Base-by-base conservation (phyloP, 1,139 yeast species). In the Meyerozyma athensensis region DNA sequence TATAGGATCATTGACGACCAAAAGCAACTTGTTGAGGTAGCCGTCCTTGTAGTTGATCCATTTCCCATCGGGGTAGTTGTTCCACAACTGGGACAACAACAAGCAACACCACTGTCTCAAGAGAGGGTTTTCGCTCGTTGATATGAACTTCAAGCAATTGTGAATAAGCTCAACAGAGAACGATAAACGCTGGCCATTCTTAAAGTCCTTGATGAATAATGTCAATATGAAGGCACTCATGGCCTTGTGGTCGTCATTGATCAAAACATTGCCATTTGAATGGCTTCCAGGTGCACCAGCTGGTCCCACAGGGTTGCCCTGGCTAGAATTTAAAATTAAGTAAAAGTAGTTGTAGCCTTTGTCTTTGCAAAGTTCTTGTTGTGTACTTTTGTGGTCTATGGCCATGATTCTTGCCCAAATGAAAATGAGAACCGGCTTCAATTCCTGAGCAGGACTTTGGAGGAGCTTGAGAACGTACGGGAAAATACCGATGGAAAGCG, bases 401-500 rank as follows among this genome's bases (percentile, higher is more conserved):
- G 97, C 94, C 95, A 92, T 86, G 19, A 92, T 87, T 48, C 98
- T 71, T 0, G 97, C 96, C 99, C 99, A 92, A 41, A 92, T 92
- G 51, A 90, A 94, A 1, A 94, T 92, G 42, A 92, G 64, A 3
- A 92, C 96, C 0, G 98, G 97, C 52, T 89, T 89, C 43, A 94
- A 68, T 52, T 94, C 98, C 28, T 87, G 95, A 0, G 97, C 96
- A 0, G 98, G 97, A 43, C 95, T 84, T 56, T 92, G 98, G 26
- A 92, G 64, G 24, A 94, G 68, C 51, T 90, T 87, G 42, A 92
- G 68, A 19, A 94, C 96, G 55, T 94, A 94, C 0, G 98, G 97
- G 61, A 92, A 92, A 26, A 92, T 92, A 19, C 98, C 97, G 50
- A 92, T 90, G 4, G 96, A 86, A 26, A 92, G 67, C 0, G 97